Evolutionary conservation across 2,329 filamentous ascomycete genomes (phyloP).

Genomic region (Cordyceps farinosa): DNA sequence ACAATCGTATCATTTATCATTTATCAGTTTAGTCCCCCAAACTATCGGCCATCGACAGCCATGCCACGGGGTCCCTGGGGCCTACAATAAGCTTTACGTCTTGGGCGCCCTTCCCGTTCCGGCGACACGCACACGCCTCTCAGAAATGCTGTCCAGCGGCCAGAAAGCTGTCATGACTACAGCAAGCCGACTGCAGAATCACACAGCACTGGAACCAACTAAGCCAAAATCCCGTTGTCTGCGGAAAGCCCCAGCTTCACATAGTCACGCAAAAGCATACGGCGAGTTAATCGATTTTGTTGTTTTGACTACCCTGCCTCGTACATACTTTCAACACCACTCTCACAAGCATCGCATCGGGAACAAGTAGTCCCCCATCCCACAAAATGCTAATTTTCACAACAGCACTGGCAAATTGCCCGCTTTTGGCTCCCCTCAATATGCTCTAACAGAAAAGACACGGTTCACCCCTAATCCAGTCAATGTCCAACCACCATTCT

Average conservation of each 20-base stretch:
- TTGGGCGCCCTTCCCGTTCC: neutral
- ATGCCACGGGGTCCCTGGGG: neutral
- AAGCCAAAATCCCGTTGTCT: neutral
- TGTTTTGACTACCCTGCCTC: slow-evolving; percentile 1
- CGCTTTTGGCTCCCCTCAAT: slow-evolving; percentile 3
- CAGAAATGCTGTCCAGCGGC: neutral
- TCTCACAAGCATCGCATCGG: neutral
- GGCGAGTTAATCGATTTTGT: neutral
- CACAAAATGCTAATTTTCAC: slow-evolving; percentile 10
- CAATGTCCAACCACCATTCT: neutral
- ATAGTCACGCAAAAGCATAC: neutral
- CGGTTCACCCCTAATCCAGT: neutral
- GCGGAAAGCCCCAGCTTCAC: neutral
- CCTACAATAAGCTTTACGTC: neutral
- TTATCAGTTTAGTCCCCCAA: neutral
- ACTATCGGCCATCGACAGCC: neutral
- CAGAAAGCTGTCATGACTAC: neutral
- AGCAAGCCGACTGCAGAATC: neutral
- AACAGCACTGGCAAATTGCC: neutral
- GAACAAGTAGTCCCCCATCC: neutral
- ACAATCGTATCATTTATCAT: neutral
- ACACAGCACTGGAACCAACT: neutral
- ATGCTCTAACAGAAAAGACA: slow-evolving; percentile 1
- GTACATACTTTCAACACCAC: neutral
- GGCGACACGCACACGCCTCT: neutral